Evolutionary conservation across 352 stramenopile genomes (phyloP).

Genomic region (Elongisporangium anandrum): DNA sequence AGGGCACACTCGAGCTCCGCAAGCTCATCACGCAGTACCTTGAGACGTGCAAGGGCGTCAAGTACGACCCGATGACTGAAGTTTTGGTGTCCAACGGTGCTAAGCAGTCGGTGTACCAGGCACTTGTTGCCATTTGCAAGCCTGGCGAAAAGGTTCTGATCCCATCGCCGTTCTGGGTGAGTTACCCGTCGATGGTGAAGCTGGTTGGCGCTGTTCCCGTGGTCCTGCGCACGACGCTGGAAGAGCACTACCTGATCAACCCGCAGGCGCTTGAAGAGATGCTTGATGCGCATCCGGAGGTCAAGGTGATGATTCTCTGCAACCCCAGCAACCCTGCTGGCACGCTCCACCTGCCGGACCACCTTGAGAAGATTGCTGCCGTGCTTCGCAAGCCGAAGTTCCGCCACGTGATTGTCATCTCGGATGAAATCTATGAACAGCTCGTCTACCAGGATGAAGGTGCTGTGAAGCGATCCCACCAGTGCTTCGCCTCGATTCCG

Average conservation of each 20-base stretch:
- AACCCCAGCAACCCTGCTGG: conserved; percentile 96
- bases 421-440: conserved; percentile 97
- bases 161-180: conserved; percentile 95
- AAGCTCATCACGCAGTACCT: conserved; percentile 90
- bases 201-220: conserved; percentile 87
- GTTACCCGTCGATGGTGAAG: conserved; percentile 96
- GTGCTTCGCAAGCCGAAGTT: conserved; percentile 58
- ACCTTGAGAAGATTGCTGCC: conserved; percentile 47
- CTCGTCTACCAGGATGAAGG: conserved; percentile 88
- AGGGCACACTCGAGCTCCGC: conserved; percentile 86
- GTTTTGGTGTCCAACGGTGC: conserved; percentile 96
- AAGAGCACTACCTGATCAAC: conserved; percentile 91
- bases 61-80: conserved; percentile 87
- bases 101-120: conserved; percentile 95
- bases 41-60: conserved; percentile 83
- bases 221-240: conserved; percentile 88
- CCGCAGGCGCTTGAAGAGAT: conserved; percentile 67
- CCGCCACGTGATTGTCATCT: conserved; percentile 82
- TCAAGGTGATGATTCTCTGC: conserved; percentile 93
- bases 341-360: conserved; percentile 60
- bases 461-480: conserved; percentile 45
- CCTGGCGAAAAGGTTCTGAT: conserved; percentile 94
- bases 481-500: conserved; percentile 66
- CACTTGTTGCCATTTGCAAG: conserved; percentile 88
- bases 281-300: conserved; percentile 61